Evolutionary conservation across 768 basidiomycete species (phyloP).

Genomic region (Strobilomyces confusus): DNA sequence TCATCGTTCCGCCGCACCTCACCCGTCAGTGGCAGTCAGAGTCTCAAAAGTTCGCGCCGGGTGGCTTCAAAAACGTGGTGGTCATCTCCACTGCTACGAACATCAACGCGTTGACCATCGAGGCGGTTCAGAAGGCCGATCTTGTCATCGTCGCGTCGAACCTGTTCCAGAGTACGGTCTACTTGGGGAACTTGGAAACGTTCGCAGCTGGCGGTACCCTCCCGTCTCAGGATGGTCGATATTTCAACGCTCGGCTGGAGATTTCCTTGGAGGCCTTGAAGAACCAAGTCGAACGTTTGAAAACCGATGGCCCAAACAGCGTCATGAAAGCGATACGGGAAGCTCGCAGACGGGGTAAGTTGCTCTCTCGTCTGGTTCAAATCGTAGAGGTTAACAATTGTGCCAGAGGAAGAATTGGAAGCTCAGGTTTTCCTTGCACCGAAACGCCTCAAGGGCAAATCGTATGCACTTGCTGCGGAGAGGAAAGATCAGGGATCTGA

Average conservation of each 20-base stretch:
- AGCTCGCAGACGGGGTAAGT: slow-evolving; percentile 56
- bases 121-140: slow-evolving; percentile 76
- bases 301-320: slow-evolving; percentile 55
- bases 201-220: slow-evolving; percentile 66
- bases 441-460: slow-evolving; percentile 74
- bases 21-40: slow-evolving; percentile 89
- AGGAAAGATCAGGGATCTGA: slow-evolving; percentile 23
- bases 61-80: slow-evolving; percentile 45
- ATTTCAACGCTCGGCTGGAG: slow-evolving; percentile 82
- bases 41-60: slow-evolving; percentile 69
- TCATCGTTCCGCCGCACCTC: slow-evolving; percentile 87
- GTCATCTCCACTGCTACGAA: slow-evolving; percentile 65
- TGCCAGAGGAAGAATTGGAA: slow-evolving; percentile 49
- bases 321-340: slow-evolving; percentile 65
- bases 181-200: slow-evolving; percentile 69
- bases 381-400: neutral
- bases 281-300: slow-evolving; percentile 65
- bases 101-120: slow-evolving; percentile 68
- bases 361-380: neutral
- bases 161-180: slow-evolving; percentile 76
- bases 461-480: slow-evolving; percentile 60
- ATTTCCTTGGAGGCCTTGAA: slow-evolving; percentile 53
- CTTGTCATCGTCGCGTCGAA: slow-evolving; percentile 83
- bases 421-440: slow-evolving; percentile 42
- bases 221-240: slow-evolving; percentile 77